Conservation (phyloP, 345 rosid genomes). For the Physaria fendleri region DNA sequence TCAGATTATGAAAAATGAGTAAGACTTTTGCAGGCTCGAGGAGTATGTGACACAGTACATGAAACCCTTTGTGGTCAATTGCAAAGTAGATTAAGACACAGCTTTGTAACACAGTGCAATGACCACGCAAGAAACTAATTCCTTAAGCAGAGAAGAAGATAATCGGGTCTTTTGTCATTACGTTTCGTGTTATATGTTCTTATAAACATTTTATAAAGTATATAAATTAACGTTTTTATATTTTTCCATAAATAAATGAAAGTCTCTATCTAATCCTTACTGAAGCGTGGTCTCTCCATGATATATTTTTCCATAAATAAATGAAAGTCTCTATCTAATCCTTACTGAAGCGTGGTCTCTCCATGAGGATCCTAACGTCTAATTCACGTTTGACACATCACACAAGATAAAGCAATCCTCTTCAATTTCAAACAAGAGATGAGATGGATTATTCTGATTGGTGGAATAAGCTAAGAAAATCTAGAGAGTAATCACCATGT, state of each 20-base stretch:
- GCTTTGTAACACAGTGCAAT: constrained; percentile 17
- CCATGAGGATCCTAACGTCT: too few species aligned
- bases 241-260: too few species aligned
- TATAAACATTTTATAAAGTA: too few species aligned
- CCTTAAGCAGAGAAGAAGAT: constrained; percentile 21
- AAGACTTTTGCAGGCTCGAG: constrained; percentile 50
- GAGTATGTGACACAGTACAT: constrained; percentile 67
- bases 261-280: too few species aligned
- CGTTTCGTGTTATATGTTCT: too few species aligned
- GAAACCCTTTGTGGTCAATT: constrained; percentile 67
- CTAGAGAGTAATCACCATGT: constrained; percentile 9
- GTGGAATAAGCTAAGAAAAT: constrained; percentile 16
- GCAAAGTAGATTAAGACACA: constrained; percentile 36
- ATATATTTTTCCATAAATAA: too few species aligned
- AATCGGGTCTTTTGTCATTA: constrained; percentile 44
- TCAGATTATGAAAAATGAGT: background rate
- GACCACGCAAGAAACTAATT: constrained; percentile 24
- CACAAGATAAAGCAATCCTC: constrained; percentile 14
- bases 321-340: too few species aligned
- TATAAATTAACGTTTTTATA: too few species aligned
- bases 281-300: too few species aligned
- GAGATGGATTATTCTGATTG: constrained; percentile 16
- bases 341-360: too few species aligned
- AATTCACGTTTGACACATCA: background rate
- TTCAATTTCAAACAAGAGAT: background rate